Base-by-base conservation (phyloP, 306 rosid genomes). In the Coriaria nepalensis region DNA sequence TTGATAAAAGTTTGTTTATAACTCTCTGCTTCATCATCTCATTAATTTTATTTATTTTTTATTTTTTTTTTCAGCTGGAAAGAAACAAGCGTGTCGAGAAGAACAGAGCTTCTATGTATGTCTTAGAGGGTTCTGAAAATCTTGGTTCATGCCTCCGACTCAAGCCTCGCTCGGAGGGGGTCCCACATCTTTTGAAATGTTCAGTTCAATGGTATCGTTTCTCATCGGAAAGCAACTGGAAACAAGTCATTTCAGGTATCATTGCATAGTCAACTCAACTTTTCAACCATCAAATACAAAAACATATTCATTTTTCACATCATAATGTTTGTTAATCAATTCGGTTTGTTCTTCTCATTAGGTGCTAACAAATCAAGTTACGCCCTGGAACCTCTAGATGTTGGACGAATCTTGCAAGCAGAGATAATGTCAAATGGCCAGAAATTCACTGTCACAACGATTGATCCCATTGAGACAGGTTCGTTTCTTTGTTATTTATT, bases 371-470 rank as follows among this genome's bases (percentile, higher is more conserved):
- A 71, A 62, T 65, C 78, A 41, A 48, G 60, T 35, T 88, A 88
- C 60, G 87, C 97, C 50, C 93, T 93, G 5, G 97, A 88, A 38
- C 97, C 97, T n/a, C 68, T 69, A 41, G 97, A 88, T 68, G 90
- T 84, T 49, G 95, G 95, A 45, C 74, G 97, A 68, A 68, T 72
- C 66, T 74, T 88, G 47, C 90, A 81, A 78, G 90, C 75, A 33
- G 93, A 88, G 62, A 61, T 88, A 47, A 59, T 68, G 55, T 74
- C 72, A 8, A 64, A 74, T 57, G 97, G 86, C 47, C 75, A 66
- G 59, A 84, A 74, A 62, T 44, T 70, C 33, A 64, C 70, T 15
- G 61, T 88, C 48, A 78, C 77, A 11, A 84, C 95, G 20, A 45
- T 60, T 35, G 68, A 76, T 55, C 93, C 86, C 44, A 60, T 88